Base-by-base conservation (phyloP, 257 asterid species). In the Rehmannia glutinosa region DNA sequence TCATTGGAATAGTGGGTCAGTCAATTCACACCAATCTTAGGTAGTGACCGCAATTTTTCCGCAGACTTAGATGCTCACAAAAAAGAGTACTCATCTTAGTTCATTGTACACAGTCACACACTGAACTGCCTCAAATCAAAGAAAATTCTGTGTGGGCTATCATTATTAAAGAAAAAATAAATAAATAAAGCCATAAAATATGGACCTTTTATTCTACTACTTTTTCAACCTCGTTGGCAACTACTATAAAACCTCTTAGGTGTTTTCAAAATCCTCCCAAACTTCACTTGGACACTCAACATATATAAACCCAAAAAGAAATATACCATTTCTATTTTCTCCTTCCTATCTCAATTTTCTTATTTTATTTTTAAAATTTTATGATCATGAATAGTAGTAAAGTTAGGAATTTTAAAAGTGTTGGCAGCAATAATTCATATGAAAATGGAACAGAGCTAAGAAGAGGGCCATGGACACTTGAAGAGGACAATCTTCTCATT, bases 401-500 rank as follows among this genome's bases (percentile, higher is more conserved):
- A 36, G 32, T 53, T 25, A 64, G 70, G 30, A 21, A 15, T 41
- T n/a, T 10, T 4, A 24, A 56, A 65, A 71, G 19, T 20, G 32
- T 11, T 32, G 6, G 13, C 6, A 5, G 53, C 5, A 51, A 7
- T 8, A 64, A 36, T 56, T 68, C 70, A 11, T 56, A 67, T 70
- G 86, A 81, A 76, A 84, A 73, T 63, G 88, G 75, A 42, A 69
- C 45, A 70, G 90, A 81, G 80, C 59, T 86, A 6, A 79, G 96
- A 75, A 83, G 82, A 76, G 96, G 96, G 35, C 92, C 95, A 74
- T 89, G 96, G 96, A 84, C 91, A 13, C 82, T 80, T 58, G 96
- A 89, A 30, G 96, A 89, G 75, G 96, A 89, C 76, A 83, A 80
- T 57, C 89, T 89, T 66, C 88, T 89, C 35, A 83, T 78, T 64